A percentile compares a stretch with the other conserved stretches of the same genome.
Evolutionary conservation across 2,329 filamentous ascomycete species (phyloP).

Genomic region (Dothiorella sarmentorum): DNA sequence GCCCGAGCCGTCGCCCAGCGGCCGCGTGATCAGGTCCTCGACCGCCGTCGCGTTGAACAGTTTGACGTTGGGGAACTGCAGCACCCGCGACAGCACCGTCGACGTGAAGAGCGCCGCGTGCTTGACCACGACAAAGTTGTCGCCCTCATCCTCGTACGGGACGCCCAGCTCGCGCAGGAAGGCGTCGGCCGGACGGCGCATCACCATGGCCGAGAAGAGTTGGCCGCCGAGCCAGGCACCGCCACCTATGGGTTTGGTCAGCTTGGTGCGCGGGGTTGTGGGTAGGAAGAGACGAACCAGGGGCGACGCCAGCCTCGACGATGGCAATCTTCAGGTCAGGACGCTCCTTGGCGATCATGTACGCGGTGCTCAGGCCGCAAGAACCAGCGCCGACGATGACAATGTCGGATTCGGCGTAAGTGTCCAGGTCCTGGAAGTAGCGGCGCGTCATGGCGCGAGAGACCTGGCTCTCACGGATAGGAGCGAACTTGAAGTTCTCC

Average conservation of each 20-base stretch:
- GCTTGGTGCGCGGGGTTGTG: neutral
- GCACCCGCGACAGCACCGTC: constrained; percentile 77
- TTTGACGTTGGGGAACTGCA: constrained; percentile 86
- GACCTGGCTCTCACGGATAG: constrained; percentile 88
- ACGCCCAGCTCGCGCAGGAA: constrained; percentile 81
- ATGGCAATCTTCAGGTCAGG: constrained; percentile 91
- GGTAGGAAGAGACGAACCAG: constrained; percentile 43
- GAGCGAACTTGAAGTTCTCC: constrained; percentile 76
- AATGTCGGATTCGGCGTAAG: constrained; percentile 86
- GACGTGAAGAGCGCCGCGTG: constrained; percentile 90
- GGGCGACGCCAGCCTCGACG: constrained; percentile 81
- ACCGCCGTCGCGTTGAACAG: constrained; percentile 93
- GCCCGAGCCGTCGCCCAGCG: constrained; percentile 43
- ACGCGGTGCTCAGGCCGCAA: constrained; percentile 81
- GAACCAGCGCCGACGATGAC: constrained; percentile 90
- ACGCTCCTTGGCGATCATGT: constrained; percentile 76
- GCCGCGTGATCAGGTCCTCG: constrained; percentile 86
- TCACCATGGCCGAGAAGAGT: constrained; percentile 92
- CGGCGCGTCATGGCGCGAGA: constrained; percentile 89
- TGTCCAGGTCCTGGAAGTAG: constrained; percentile 88
- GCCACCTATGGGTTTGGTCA: constrained; percentile 52
- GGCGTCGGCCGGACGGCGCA: constrained; percentile 85
- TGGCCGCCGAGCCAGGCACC: constrained; percentile 92
- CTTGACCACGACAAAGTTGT: constrained; percentile 82
- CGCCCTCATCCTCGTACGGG: constrained; percentile 81